phyloP scores from a whole-genome alignment of 345 rosid genomes.

The Euphorbia lathyris region DNA sequence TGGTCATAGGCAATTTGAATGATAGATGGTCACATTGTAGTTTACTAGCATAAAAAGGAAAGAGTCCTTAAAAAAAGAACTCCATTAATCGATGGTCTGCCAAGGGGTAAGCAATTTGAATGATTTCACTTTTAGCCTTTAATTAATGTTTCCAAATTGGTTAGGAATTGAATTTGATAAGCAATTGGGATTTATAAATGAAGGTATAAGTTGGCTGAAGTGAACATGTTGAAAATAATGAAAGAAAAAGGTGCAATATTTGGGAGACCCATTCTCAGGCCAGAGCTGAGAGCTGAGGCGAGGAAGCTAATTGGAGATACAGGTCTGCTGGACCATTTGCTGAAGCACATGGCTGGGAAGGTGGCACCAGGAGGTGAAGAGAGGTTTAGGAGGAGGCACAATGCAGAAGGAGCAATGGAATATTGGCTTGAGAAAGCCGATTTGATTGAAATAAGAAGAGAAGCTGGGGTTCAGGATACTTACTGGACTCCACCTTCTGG shows the following conservation, averaged over 20 bases:
- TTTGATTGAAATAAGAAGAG: conserved; percentile 59
- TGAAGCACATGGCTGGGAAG: conserved; percentile 95
- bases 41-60: no score
- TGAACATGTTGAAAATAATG: conserved; percentile 78
- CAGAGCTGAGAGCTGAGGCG: conserved; percentile 66
- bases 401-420: conserved; percentile 95
- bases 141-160: background rate
- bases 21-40: no score
- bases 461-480: conserved; percentile 86
- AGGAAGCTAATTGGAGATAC: conserved; percentile 95
- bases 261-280: conserved; percentile 71
- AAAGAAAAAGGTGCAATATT: conserved; percentile 70
- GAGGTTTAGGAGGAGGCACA: conserved; percentile 86
- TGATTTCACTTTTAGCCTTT: background rate
- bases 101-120: conserved; percentile 48
- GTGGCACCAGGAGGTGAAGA: conserved; percentile 85
- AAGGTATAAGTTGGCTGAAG: conserved; percentile 87
- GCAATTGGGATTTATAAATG: background rate
- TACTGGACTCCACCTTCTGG: conserved; percentile 96
- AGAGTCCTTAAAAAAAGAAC: no score
- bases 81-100: conserved; percentile 38
- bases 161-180: background rate
- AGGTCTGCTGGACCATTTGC: conserved; percentile 85
- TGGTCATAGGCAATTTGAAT: no score
- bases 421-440: conserved; percentile 89